Conservation (phyloP, 805 yeast genomes). For the Zygosaccharomyces bisporus region DNA sequence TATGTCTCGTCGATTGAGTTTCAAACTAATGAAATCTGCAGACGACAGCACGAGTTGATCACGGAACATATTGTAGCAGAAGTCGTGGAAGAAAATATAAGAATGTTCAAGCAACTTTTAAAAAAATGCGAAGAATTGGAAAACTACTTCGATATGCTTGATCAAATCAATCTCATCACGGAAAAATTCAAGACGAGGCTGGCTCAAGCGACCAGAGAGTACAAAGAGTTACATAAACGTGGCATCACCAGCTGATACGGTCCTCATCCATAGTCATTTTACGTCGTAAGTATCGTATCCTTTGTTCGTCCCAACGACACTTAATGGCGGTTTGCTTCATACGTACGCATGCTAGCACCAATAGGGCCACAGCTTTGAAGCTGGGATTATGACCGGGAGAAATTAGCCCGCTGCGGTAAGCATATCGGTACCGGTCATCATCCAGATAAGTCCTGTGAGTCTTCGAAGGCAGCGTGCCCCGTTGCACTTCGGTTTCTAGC, state of each 20-base stretch:
- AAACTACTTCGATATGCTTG: slow-evolving; percentile 48
- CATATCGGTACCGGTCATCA: background rate
- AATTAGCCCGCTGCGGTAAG: background rate
- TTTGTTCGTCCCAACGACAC: slow-evolving; percentile 28
- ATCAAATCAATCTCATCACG: slow-evolving; percentile 45
- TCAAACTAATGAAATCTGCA: slow-evolving; percentile 35
- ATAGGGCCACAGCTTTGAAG: slow-evolving; percentile 32
- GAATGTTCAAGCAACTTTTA: slow-evolving; percentile 40
- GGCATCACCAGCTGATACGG: slow-evolving; percentile 24
- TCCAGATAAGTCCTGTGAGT: background rate
- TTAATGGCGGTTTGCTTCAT: slow-evolving; percentile 26
- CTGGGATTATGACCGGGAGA: slow-evolving; percentile 10
- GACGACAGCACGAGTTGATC: slow-evolving; percentile 26
- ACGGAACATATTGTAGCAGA: slow-evolving; percentile 26
- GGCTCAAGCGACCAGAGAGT: slow-evolving; percentile 29
- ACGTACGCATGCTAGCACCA: slow-evolving; percentile 32
- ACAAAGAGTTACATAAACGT: slow-evolving; percentile 14
- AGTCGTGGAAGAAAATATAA: slow-evolving; percentile 42
- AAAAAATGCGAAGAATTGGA: slow-evolving; percentile 49
- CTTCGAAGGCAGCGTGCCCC: background rate
- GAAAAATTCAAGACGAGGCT: slow-evolving; percentile 40
- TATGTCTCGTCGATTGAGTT: slow-evolving; percentile 48
- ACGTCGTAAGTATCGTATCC: slow-evolving; percentile 26
- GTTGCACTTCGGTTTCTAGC: slow-evolving; percentile 23
- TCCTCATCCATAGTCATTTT: slow-evolving; percentile 28